Conservation (phyloP, 176 grass and related monocot genomes). For the Cenchrus fungigraminus region DNA sequence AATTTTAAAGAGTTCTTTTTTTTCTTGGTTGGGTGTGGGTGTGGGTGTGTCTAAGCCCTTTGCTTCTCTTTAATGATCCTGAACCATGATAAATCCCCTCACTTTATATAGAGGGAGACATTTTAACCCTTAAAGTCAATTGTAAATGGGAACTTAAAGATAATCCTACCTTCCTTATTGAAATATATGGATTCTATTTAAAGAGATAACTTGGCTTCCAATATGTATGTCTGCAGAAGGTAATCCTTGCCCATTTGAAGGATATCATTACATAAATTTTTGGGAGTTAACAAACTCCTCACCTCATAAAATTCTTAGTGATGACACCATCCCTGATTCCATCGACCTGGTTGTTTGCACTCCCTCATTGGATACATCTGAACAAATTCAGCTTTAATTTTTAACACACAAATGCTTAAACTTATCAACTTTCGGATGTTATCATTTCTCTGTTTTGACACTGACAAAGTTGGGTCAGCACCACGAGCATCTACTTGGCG, state of each 20-base stretch:
- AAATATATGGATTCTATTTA: neutral
- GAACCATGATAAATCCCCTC: neutral
- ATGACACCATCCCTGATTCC: neutral
- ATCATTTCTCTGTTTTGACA: neutral
- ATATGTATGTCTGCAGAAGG: neutral
- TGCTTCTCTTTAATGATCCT: neutral
- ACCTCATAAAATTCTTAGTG: neutral
- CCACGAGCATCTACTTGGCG: neutral
- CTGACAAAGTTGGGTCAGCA: neutral
- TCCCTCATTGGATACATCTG: neutral
- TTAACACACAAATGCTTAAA: neutral
- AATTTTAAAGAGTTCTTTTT: neutral
- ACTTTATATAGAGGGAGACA: neutral
- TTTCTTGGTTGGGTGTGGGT: neutral
- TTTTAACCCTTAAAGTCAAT: neutral
- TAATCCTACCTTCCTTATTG: neutral
- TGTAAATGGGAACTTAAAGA: neutral
- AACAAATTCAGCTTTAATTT: neutral
- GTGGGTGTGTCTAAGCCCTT: neutral
- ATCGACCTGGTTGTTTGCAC: neutral
- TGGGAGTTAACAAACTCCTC: neutral
- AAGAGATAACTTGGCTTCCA: neutral
- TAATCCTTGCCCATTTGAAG: constrained; percentile 1
- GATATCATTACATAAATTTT: neutral
- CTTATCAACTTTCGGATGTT: neutral